phyloP scores from a whole-genome alignment of 768 basidiomycete genomes.

The Boletus reticuloceps region DNA sequence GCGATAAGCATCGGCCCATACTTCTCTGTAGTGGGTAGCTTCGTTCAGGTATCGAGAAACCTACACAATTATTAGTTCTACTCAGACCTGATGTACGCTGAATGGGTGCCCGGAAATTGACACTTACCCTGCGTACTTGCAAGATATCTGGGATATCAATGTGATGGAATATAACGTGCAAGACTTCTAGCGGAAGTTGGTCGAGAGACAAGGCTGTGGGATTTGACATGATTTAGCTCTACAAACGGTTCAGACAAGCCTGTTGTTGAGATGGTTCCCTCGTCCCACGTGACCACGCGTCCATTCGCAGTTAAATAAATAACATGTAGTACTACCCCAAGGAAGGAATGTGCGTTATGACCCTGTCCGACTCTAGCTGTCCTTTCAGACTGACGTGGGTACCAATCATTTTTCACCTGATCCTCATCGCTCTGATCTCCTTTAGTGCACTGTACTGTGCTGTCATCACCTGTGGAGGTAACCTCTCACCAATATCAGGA shows the following conservation, averaged over 20 bases:
- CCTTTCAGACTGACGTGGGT: not conserved
- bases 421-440: no score
- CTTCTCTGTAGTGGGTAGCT: conserved; percentile 1
- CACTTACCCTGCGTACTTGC: conserved; percentile 15
- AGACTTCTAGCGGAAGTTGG: conserved; percentile 11
- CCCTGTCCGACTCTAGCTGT: not conserved
- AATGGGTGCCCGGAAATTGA: not conserved
- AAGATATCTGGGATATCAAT: conserved; percentile 17
- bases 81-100: no score
- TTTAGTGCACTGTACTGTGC: conserved; percentile 8
- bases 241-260: no score
- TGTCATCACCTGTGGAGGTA: conserved; percentile 7
- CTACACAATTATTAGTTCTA: not conserved
- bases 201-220: not conserved
- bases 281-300: no score
- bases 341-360: not conserved
- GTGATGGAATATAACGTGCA: conserved; percentile 9
- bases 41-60: conserved; percentile 11
- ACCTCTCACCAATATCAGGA: conserved; percentile 15
- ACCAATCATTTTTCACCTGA: not conserved
- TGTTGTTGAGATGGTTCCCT: no score
- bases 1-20: conserved; percentile 20
- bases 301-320: no score
- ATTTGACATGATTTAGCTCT: no score
- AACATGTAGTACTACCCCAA: no score